Evolutionary conservation across 1,284 basidiomycete species (phyloP).

Genomic region (Rhodotorula sp.): DNA sequence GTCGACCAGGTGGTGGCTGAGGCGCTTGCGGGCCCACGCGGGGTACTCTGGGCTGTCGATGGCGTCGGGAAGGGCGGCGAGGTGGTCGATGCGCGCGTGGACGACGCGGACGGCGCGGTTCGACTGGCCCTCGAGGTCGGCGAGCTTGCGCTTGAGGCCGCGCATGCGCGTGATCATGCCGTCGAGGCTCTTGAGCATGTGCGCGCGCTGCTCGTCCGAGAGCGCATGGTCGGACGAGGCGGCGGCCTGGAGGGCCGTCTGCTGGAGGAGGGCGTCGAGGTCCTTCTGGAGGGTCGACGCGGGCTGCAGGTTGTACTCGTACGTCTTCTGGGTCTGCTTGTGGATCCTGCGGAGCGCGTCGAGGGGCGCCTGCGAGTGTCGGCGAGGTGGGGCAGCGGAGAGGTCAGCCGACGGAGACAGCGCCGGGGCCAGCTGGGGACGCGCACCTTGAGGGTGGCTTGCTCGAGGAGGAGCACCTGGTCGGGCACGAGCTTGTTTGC

Average conservation of each 20-base stretch:
- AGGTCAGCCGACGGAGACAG: not conserved
- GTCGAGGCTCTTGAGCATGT: conserved; percentile 66
- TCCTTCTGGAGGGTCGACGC: conserved; percentile 48
- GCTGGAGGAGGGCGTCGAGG: conserved; percentile 57
- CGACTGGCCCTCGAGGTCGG: conserved; percentile 24
- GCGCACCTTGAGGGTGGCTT: conserved; percentile 74
- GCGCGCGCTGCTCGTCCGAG: conserved; percentile 50
- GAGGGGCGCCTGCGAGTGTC: conserved; percentile 50
- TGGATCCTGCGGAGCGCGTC: conserved; percentile 83
- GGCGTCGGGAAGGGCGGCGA: conserved; percentile 63
- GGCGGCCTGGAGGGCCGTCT: conserved; percentile 58
- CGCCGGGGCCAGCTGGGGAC: conserved; percentile 1
- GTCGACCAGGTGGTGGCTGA: conserved; percentile 90
- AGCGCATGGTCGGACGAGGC: conserved; percentile 45
- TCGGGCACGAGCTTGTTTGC: conserved; percentile 53
- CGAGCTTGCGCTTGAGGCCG: conserved; percentile 77
- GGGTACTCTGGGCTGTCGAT: conserved; percentile 63
- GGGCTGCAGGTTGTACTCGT: conserved; percentile 72
- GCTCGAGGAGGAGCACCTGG: conserved; percentile 80
- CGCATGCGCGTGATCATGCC: conserved; percentile 72
- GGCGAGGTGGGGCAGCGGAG: conserved; percentile 18
- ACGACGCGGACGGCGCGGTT: conserved; percentile 14
- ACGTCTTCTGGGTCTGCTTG: conserved; percentile 71
- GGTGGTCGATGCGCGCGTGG: conserved; percentile 62
- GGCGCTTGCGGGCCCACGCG: conserved; percentile 72